phyloP scores from a whole-genome alignment of 139 green algal genomes.

The Yamagishiella unicocca region DNA sequence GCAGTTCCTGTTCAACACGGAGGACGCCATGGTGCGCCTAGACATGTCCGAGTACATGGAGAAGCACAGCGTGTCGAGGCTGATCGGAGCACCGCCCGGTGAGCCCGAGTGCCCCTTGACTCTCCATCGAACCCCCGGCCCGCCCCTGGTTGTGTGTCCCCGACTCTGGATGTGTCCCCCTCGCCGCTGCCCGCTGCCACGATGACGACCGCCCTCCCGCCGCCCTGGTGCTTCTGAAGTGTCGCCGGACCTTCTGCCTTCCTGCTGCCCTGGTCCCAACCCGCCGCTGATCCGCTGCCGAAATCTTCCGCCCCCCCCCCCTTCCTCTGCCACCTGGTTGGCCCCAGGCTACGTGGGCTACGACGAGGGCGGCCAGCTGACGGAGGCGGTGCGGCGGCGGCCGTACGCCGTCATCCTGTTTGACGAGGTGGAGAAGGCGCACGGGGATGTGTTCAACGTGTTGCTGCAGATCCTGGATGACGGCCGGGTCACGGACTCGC shows the following conservation, averaged over 20 bases:
- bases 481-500: constrained; percentile 92
- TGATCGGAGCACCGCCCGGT: constrained; percentile 90
- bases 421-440: constrained; percentile 99
- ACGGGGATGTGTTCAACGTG: constrained; percentile 99
- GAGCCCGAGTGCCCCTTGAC: too few species aligned
- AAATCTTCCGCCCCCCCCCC: too few species aligned
- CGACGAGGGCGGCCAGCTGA: constrained; percentile 82
- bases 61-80: constrained; percentile 87
- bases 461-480: constrained; percentile 98
- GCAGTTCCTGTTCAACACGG: constrained; percentile 89
- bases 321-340: too few species aligned
- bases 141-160: too few species aligned
- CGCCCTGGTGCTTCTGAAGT: too few species aligned
- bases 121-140: too few species aligned
- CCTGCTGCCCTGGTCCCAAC: too few species aligned
- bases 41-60: constrained; percentile 99
- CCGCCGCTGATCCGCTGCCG: too few species aligned
- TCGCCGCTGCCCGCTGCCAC: too few species aligned
- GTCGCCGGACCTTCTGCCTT: too few species aligned
- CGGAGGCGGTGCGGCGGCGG: constrained; percentile 82
- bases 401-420: constrained; percentile 94
- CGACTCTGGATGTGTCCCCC: too few species aligned
- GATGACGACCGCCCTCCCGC: too few species aligned
- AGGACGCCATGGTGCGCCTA: constrained; percentile 90
- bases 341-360: constrained; percentile 90